These are phyloP conservation scores for Agaricus sinodeliciosus DNA, from an alignment of 768 basidiomycete species.

Conservation along the genomic window DNA sequence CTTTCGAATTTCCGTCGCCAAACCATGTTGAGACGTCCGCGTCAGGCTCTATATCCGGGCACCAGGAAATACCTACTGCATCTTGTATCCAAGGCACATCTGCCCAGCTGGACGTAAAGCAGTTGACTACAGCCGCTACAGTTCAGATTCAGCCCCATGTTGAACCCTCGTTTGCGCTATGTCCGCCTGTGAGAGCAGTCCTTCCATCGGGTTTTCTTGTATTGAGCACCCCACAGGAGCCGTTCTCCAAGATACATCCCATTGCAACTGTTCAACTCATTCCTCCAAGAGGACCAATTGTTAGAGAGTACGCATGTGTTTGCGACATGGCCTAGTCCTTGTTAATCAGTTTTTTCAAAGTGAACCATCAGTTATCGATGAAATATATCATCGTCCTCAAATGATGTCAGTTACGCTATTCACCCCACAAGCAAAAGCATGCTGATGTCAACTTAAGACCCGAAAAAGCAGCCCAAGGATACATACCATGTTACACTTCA, in stretches of 20 bases:
- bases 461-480: conserved; percentile 8
- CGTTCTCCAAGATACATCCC: not conserved
- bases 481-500: conserved; percentile 10
- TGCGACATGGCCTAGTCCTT: not conserved
- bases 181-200: not conserved
- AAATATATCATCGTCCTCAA: not conserved
- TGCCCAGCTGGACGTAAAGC: not conserved
- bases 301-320: not conserved
- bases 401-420: not conserved
- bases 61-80: not conserved
- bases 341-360: not conserved
- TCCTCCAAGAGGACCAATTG: conserved; percentile 6
- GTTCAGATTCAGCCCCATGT: not conserved
- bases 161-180: not conserved
- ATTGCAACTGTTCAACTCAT: conserved; percentile 10
- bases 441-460: not conserved
- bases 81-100: not conserved
- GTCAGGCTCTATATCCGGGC: not conserved
- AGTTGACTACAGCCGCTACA: not conserved
- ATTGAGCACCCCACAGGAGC: not conserved
- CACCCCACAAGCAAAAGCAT: not conserved
- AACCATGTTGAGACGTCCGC: not conserved
- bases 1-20: not conserved
- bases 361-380: not conserved
- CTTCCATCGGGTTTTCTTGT: not conserved